Evolutionary conservation across 1,284 basidiomycete species (phyloP).

Genomic region (Ustilago trichophora): DNA sequence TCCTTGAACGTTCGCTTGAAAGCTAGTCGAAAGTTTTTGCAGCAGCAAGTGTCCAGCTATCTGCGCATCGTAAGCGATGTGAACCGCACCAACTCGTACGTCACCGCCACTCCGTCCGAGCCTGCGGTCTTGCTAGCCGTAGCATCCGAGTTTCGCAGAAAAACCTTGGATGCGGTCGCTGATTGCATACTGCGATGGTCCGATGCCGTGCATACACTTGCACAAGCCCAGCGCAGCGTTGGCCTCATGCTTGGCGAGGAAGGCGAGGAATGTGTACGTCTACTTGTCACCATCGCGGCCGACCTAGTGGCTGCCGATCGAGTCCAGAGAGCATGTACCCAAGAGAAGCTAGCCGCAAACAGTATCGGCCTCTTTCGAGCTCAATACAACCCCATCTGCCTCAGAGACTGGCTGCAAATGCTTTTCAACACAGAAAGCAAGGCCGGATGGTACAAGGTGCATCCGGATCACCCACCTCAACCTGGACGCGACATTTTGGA

Average conservation of each 20-base stretch:
- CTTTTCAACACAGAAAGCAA: not conserved
- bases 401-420: conserved; percentile 1
- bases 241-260: conserved; percentile 13
- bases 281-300: conserved; percentile 22
- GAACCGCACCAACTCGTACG: not conserved
- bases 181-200: not conserved
- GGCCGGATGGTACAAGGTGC: not conserved
- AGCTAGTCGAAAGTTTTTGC: too few relatives aligned
- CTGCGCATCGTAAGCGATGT: conserved; percentile 10
- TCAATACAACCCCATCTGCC: conserved; percentile 4
- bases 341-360: not conserved
- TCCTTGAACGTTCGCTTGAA: not conserved
- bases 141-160: conserved; percentile 4
- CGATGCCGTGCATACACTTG: not conserved
- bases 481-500: not conserved
- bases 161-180: not conserved
- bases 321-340: not conserved
- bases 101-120: conserved; percentile 10
- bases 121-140: conserved; percentile 9
- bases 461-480: not conserved
- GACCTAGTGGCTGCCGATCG: conserved; percentile 16
- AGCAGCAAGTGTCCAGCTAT: conserved; percentile 4
- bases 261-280: conserved; percentile 42
- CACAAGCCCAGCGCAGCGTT: conserved; percentile 2
- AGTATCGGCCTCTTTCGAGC: not conserved